Evolutionary conservation across 1,284 basidiomycete species (phyloP).

Genomic region (Mycena sp.): DNA sequence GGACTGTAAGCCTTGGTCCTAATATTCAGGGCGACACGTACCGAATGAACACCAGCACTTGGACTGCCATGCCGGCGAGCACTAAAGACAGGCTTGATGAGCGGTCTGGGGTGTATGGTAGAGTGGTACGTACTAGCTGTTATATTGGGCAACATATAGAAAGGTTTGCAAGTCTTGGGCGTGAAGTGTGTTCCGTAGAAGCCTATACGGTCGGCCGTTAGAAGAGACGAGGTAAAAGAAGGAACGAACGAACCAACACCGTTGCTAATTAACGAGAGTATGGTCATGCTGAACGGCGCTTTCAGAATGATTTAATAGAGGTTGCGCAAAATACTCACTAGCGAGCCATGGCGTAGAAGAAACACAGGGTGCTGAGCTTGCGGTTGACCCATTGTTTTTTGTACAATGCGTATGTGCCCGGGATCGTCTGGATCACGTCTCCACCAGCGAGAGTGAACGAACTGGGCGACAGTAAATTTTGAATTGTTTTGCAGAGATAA

Average conservation of each 20-base stretch:
- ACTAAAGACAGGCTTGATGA: slow-evolving; percentile 8
- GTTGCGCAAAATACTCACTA: neutral
- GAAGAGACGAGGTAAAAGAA: neutral
- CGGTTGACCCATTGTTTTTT: slow-evolving; percentile 22
- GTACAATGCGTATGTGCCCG: slow-evolving; percentile 21
- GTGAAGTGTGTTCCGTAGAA: slow-evolving; percentile 20
- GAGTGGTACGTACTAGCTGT: slow-evolving; percentile 21
- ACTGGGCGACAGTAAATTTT: neutral
- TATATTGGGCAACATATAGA: slow-evolving; percentile 31
- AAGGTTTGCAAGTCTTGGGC: slow-evolving; percentile 11
- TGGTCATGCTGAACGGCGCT: slow-evolving; percentile 10
- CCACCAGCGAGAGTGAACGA: slow-evolving; percentile 26
- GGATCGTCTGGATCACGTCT: slow-evolving; percentile 28
- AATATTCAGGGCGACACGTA: neutral
- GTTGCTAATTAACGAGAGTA: slow-evolving; percentile 25
- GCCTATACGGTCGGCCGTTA: neutral
- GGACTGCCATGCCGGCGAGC: slow-evolving; percentile 29
- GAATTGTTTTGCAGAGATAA: neutral
- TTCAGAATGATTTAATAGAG: no score
- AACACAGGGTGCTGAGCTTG: slow-evolving; percentile 13
- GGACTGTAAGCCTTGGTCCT: neutral
- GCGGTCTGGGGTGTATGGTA: neutral
- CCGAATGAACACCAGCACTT: slow-evolving; percentile 27
- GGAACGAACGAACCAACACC: slow-evolving; percentile 21
- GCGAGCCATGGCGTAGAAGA: slow-evolving; percentile 12